Percentiles rank a stretch among this genome's conserved stretches.
These are phyloP conservation scores for Nakataea oryzae DNA, from an alignment of 2,329 filamentous ascomycete genomes.

Conservation along the genomic window DNA sequence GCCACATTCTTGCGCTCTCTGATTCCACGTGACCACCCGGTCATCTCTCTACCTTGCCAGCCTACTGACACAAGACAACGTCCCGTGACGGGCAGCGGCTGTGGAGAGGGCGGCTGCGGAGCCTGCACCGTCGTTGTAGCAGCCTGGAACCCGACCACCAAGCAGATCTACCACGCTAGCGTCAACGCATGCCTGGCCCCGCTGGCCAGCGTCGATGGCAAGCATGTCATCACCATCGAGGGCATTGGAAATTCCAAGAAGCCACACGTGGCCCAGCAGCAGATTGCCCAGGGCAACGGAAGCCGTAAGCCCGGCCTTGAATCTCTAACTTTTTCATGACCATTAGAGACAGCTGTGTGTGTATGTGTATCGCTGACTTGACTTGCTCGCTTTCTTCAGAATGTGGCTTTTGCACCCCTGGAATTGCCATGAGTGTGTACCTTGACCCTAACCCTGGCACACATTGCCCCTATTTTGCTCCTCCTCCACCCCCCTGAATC, in stretches of 20 bases:
- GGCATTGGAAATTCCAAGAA: conserved; percentile 82
- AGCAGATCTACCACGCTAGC: conserved; percentile 88
- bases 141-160: conserved; percentile 86
- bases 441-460: not conserved
- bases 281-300: conserved; percentile 83
- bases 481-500: not conserved
- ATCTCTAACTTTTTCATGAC: not conserved
- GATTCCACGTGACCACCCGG: not conserved
- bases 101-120: conserved; percentile 91
- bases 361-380: conserved; percentile 21
- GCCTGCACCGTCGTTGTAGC: conserved; percentile 94
- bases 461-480: not conserved
- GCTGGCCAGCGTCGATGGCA: conserved; percentile 85
- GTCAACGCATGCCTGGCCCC: conserved; percentile 95
- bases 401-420: conserved; percentile 90
- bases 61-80: conserved; percentile 1
- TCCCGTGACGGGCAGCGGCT: conserved; percentile 46
- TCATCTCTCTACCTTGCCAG: not conserved
- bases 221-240: conserved; percentile 96
- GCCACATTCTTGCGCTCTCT: not conserved
- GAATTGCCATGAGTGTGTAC: conserved; percentile 81
- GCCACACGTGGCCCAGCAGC: conserved; percentile 83
- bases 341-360: not conserved
- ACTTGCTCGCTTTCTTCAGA: conserved; percentile 34
- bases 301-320: conserved; percentile 30